phyloP scores from a whole-genome alignment of 78 protist genomes.

The Dictyostelium discoideum region DNA sequence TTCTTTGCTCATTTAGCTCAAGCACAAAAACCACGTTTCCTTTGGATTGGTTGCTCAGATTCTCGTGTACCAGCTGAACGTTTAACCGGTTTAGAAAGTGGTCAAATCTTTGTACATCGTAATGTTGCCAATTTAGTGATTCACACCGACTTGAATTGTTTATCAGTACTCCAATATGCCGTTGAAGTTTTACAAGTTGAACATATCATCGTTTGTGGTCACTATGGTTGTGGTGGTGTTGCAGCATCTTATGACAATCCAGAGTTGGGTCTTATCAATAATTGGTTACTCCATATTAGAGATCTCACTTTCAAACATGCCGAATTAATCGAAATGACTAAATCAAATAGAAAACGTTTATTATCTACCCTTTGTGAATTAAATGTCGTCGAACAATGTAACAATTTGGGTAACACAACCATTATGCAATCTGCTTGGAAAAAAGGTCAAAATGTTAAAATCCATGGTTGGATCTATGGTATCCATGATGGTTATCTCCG shows the following conservation, averaged over 20 bases:
- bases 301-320: slow-evolving; percentile 66
- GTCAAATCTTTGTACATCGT: slow-evolving; percentile 94
- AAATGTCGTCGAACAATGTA: slow-evolving; percentile 88
- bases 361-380: slow-evolving; percentile 86
- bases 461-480: slow-evolving; percentile 84
- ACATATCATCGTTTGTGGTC: slow-evolving; percentile 95
- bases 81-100: slow-evolving; percentile 83
- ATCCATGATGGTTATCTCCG: slow-evolving; percentile 83
- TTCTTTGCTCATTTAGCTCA: slow-evolving; percentile 65
- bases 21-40: slow-evolving; percentile 84
- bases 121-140: slow-evolving; percentile 93
- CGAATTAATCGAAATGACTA: slow-evolving; percentile 9
- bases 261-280: slow-evolving; percentile 84
- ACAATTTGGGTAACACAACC: slow-evolving; percentile 85
- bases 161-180: slow-evolving; percentile 91
- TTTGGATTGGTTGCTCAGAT: slow-evolving; percentile 97
- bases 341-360: slow-evolving; percentile 19
- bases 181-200: slow-evolving; percentile 89
- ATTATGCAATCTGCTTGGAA: slow-evolving; percentile 85
- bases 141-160: slow-evolving; percentile 86
- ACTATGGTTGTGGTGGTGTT: slow-evolving; percentile 94
- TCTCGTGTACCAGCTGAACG: slow-evolving; percentile 93
- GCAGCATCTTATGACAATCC: slow-evolving; percentile 46
- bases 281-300: slow-evolving; percentile 91
- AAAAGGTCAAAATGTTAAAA: slow-evolving; percentile 52